Evolutionary conservation across 495 filamentous ascomycete species (phyloP), one percentile per base, ranked within the genome.

Genomic region (Articulospora tetracladia): DNA sequence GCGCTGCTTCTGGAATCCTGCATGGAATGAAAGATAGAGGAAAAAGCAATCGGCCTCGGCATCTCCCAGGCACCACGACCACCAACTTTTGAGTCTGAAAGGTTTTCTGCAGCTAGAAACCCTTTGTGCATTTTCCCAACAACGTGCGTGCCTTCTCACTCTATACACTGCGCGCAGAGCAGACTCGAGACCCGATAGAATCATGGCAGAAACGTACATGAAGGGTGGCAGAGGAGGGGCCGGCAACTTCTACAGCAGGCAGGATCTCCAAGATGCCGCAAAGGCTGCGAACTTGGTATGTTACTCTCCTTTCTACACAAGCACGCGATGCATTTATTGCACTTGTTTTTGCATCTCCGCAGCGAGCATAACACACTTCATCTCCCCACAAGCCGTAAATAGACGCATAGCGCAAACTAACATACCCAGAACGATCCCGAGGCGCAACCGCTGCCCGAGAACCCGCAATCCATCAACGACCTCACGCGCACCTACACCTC

Each of bases 241-340:
- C 1, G 85, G 84, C 32, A 88, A 89, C 69, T 86, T 82, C 68
- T 78, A 79, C 55, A 76, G 72, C 66, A 74, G 80, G 55, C 73
- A 78, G 65, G 79, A 85, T 55, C 61, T 82, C 30, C 72, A 80
- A 34, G 79, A 81, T 36, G 76, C 68, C 41, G 64, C 65, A 55
- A 74, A 75, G 58, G 34, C 64, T 61, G 32, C 64, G 69, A 58
- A 44, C 39, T 44, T 70, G 75, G 51, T 59, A 54, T 50, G 69
- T 68, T 51, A n/a, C n/a, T 23, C 48, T 39, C 44, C 46, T 46
- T 53, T 57, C 47, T 50, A 10, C 34, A 10, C 10, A 39, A 39
- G n/a, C n/a, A n/a, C n/a, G n/a, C n/a, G n/a, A n/a, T n/a, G n/a
- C n/a, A n/a, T n/a, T n/a, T n/a, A n/a, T n/a, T n/a, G n/a, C n/a